phyloP scores from a whole-genome alignment of 2,329 filamentous ascomycete genomes.

The Macrophomina tecta region DNA sequence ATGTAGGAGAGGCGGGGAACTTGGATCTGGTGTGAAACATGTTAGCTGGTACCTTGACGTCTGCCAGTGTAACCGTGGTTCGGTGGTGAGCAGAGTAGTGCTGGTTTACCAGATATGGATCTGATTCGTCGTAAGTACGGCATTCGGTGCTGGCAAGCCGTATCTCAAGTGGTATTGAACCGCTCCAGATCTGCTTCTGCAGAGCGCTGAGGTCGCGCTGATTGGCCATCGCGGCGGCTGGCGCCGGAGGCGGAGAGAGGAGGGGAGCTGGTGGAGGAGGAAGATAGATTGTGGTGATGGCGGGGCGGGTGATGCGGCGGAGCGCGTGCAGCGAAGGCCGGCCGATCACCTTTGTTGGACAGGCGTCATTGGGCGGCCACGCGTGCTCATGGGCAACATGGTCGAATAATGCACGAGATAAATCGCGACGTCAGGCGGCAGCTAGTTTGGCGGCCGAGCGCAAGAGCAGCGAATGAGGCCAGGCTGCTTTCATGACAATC shows the following conservation, averaged over 20 bases:
- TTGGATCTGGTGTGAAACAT: slow-evolving; percentile 54
- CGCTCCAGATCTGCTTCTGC: slow-evolving; percentile 63
- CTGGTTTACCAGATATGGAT: slow-evolving; percentile 62
- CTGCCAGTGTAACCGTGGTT: not conserved
- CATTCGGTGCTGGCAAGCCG: slow-evolving; percentile 64
- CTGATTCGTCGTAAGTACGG: slow-evolving; percentile 64
- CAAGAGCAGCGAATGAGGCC: not conserved
- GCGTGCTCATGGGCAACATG: not conserved
- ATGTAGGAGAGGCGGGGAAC: slow-evolving; percentile 72
- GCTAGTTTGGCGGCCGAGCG: not conserved
- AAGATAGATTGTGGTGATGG: not conserved
- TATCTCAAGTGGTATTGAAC: slow-evolving; percentile 66
- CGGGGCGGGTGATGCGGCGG: slow-evolving; percentile 15
- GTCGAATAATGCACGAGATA: not conserved
- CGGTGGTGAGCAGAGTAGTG: not conserved
- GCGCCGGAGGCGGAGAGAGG: slow-evolving; percentile 28
- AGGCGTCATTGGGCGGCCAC: not conserved
- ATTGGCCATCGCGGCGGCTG: slow-evolving; percentile 31
- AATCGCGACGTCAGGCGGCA: not conserved
- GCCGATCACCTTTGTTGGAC: slow-evolving; percentile 11
- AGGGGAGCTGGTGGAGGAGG: not conserved
- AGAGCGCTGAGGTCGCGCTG: slow-evolving; percentile 46
- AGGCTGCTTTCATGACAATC: not conserved
- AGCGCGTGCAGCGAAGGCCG: slow-evolving; percentile 7
- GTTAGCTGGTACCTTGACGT: not conserved